Percentiles rank a stretch among this genome's conserved stretches.
These are phyloP conservation scores for Amanita rubescens DNA, from an alignment of 768 basidiomycete species.

Conservation along the genomic window DNA sequence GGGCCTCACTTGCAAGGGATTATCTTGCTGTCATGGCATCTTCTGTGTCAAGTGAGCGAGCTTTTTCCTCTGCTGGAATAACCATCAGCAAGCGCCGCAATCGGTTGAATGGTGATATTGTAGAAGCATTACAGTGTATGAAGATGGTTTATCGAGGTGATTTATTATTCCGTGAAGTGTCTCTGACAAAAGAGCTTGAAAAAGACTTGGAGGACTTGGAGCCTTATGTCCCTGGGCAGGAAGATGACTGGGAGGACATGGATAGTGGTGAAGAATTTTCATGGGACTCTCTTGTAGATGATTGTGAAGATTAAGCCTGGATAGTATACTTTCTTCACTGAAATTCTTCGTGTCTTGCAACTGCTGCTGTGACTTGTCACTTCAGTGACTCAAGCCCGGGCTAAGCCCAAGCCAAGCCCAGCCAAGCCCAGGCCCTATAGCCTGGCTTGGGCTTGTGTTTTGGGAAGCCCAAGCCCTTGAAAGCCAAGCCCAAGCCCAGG, in stretches of 20 bases:
- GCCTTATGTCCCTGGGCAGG: neutral
- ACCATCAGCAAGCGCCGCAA: constrained; percentile 29
- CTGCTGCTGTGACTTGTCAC: neutral
- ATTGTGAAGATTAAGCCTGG: neutral
- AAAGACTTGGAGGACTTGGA: neutral
- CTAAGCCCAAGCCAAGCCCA: neutral
- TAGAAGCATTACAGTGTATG: constrained; percentile 17
- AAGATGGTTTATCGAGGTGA: constrained; percentile 15
- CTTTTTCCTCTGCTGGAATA: constrained; percentile 33
- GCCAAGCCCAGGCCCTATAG: neutral
- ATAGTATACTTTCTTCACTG: neutral
- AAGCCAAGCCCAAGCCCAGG: constrained; percentile 2
- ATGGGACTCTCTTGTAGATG: neutral
- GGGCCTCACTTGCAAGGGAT: constrained; percentile 31
- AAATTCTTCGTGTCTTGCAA: neutral
- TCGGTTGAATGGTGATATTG: constrained; percentile 25
- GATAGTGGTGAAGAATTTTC: neutral
- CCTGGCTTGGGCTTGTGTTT: neutral
- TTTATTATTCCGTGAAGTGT: constrained; percentile 18
- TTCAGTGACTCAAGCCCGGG: neutral
- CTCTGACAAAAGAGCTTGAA: neutral
- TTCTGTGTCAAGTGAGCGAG: constrained; percentile 24
- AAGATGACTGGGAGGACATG: neutral
- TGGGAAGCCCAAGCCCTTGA: neutral
- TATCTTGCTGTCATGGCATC: constrained; percentile 20